phyloP scores from a whole-genome alignment of 176 grass and related monocot genomes.

The Phragmites australis region DNA sequence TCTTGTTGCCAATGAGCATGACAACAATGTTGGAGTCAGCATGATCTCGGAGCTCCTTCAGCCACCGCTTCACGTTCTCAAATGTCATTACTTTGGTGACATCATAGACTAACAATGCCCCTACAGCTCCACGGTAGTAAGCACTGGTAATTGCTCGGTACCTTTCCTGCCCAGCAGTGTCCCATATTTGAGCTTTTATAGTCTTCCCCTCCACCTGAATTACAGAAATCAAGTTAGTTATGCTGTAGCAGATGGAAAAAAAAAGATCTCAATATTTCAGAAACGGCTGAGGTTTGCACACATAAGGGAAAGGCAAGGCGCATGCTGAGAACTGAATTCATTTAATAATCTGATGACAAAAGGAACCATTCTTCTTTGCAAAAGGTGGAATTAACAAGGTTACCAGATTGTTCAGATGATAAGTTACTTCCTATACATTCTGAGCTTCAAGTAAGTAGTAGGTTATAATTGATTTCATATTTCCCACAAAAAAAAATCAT shows the following conservation, averaged over 20 bases:
- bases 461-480: not conserved
- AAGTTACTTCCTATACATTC: not conserved
- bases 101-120: conserved; percentile 53
- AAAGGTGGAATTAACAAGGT: not conserved
- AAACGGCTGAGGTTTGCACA: not conserved
- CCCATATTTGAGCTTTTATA: conserved; percentile 38
- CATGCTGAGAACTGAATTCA: not conserved
- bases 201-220: conserved; percentile 22
- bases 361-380: not conserved
- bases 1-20: conserved; percentile 64
- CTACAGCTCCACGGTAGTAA: conserved; percentile 49
- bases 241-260: not conserved
- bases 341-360: not conserved
- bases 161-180: conserved; percentile 38
- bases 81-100: conserved; percentile 41
- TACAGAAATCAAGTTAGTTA: not conserved
- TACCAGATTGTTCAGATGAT: not conserved
- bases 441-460: not conserved
- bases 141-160: conserved; percentile 53
- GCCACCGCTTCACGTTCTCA: conserved; percentile 51
- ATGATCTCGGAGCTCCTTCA: conserved; percentile 53
- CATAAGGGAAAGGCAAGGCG: not conserved
- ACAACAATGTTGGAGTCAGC: conserved; percentile 43
- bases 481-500: too few species aligned
- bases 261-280: not conserved